These are phyloP conservation scores for Populus ilicifolia DNA, from an alignment of 345 rosid genomes.

Conservation along the genomic window DNA sequence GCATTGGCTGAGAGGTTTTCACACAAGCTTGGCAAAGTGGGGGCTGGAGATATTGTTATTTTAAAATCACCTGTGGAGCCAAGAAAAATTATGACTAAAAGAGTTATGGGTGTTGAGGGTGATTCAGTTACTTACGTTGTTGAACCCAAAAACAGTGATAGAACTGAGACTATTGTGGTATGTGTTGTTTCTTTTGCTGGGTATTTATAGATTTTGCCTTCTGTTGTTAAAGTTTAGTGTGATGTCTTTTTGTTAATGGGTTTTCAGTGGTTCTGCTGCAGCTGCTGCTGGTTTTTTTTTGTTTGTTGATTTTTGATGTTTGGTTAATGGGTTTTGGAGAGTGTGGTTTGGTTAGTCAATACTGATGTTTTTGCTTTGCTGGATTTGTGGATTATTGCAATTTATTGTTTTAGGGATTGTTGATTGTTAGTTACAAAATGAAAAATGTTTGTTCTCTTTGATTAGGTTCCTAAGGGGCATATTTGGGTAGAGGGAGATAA, in stretches of 20 bases:
- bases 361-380: neutral
- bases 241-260: neutral
- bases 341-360: neutral
- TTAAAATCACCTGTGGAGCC: conserved; percentile 58
- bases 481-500: conserved; percentile 74
- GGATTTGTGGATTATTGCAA: neutral
- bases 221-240: neutral
- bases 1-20: conserved; percentile 58
- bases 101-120: conserved; percentile 59
- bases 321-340: conserved; percentile 3
- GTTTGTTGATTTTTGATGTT: neutral
- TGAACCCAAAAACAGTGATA: conserved; percentile 41
- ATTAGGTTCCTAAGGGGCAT: conserved; percentile 74
- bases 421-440: neutral
- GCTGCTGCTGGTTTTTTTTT: neutral
- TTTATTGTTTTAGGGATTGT: neutral
- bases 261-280: neutral
- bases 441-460: neutral
- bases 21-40: conserved; percentile 36
- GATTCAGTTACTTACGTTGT: conserved; percentile 47
- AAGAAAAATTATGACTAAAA: conserved; percentile 41
- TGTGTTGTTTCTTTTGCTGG: neutral
- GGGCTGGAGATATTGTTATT: conserved; percentile 61
- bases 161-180: conserved; percentile 49
- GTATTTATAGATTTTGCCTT: neutral